Evolutionary conservation across 441 rosid species (phyloP).

Genomic region (Corymbia citriodora): DNA sequence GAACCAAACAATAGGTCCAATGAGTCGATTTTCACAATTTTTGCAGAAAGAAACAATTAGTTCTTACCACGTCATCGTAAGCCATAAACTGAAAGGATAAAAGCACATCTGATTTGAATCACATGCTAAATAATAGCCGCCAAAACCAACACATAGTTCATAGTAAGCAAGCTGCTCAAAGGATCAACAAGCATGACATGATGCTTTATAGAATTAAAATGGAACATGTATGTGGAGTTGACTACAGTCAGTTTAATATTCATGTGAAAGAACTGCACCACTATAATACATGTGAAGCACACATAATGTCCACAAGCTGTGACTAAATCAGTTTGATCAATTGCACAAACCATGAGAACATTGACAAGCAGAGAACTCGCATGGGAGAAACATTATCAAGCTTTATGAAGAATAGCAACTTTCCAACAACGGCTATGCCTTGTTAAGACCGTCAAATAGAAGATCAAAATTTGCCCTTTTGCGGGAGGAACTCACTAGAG

Average conservation of each 20-base stretch:
- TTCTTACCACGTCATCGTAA: conserved; percentile 42
- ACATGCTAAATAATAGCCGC: conserved; percentile 60
- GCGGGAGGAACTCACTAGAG: conserved; percentile 33
- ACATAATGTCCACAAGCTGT: not conserved
- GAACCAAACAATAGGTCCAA: not conserved
- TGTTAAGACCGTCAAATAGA: conserved; percentile 55
- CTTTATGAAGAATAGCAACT: conserved; percentile 54
- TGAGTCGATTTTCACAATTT: not conserved
- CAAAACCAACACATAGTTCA: not conserved
- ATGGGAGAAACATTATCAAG: conserved; percentile 56
- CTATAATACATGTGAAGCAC: not conserved
- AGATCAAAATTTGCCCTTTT: conserved; percentile 37
- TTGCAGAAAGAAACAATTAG: not conserved
- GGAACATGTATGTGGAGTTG: not conserved
- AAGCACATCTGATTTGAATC: conserved; percentile 54
- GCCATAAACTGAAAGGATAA: conserved; percentile 57
- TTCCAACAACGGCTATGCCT: conserved; percentile 49
- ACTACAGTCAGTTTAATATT: not conserved
- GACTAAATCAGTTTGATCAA: not conserved
- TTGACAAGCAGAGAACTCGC: conserved; percentile 32
- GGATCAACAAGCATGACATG: not conserved
- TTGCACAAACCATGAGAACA: not conserved
- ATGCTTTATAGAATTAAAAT: not conserved
- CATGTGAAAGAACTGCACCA: not conserved
- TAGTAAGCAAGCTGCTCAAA: not conserved